A percentile compares a stretch with the other conserved stretches of the same genome.
Conservation (phyloP, 371 early-diverging fungal species). For the Mucor lusitanicus region DNA sequence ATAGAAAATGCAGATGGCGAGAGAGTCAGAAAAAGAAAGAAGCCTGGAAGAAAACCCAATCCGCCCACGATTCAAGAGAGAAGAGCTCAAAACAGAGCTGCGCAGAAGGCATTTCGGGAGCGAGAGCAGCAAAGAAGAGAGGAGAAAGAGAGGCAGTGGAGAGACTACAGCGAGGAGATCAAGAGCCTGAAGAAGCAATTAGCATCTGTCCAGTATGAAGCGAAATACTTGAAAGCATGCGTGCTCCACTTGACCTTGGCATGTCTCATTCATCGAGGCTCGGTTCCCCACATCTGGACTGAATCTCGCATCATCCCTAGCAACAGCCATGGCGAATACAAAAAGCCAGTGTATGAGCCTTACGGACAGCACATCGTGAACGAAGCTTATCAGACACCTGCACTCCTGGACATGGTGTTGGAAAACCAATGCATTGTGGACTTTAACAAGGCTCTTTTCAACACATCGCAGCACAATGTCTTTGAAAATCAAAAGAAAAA, state of each 20-base stretch:
- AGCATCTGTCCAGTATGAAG: slow-evolving; percentile 33
- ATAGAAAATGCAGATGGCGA: slow-evolving; percentile 23
- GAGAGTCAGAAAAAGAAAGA: slow-evolving; percentile 23
- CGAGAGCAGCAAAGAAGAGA: slow-evolving; percentile 25
- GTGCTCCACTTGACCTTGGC: slow-evolving; percentile 31
- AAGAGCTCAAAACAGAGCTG: slow-evolving; percentile 28
- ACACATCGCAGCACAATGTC: background rate
- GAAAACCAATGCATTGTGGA: slow-evolving; percentile 21
- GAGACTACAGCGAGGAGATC: slow-evolving; percentile 26
- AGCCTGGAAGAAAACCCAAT: slow-evolving; percentile 30
- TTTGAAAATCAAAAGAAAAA: slow-evolving; percentile 2
- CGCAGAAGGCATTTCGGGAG: slow-evolving; percentile 28
- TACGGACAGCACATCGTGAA: background rate
- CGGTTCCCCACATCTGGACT: slow-evolving; percentile 38
- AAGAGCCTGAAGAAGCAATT: slow-evolving; percentile 19
- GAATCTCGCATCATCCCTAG: slow-evolving; percentile 30
- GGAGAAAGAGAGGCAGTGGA: slow-evolving; percentile 29
- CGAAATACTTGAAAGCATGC: slow-evolving; percentile 40
- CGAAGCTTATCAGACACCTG: slow-evolving; percentile 15
- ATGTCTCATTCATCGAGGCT: slow-evolving; percentile 29
- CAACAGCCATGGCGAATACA: slow-evolving; percentile 16
- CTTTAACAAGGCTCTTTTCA: slow-evolving; percentile 10
- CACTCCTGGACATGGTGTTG: slow-evolving; percentile 19
- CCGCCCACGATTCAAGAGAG: slow-evolving; percentile 25
- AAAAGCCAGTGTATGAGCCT: background rate